A percentile compares a stretch with the other conserved stretches of the same genome.
phyloP scores from a whole-genome alignment of 176 grass and related monocot genomes.

The Triticum turgidum region DNA sequence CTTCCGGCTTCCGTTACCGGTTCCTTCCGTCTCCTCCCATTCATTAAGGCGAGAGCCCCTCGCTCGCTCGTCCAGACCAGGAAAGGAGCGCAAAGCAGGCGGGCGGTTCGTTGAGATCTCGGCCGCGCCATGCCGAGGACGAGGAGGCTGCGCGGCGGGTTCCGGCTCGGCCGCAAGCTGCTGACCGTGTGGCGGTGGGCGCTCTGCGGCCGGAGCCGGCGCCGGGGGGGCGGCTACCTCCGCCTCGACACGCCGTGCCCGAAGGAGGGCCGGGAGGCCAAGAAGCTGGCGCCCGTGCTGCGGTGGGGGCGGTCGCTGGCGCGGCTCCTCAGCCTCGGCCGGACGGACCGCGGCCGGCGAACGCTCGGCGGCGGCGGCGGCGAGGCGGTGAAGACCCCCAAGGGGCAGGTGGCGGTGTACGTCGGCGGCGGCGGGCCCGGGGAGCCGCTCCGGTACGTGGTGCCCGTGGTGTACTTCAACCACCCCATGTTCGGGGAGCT shows the following conservation, averaged over 20 bases:
- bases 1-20: not conserved
- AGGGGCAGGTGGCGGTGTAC: slow-evolving; percentile 94
- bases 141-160: slow-evolving; percentile 60
- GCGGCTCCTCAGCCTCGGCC: slow-evolving; percentile 38
- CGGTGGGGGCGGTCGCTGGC: slow-evolving; percentile 52
- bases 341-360: not conserved
- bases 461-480: slow-evolving; percentile 94
- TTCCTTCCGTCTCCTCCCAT: slow-evolving; percentile 6
- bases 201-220: slow-evolving; percentile 31
- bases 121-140: slow-evolving; percentile 15
- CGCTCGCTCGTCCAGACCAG: not conserved
- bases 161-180: slow-evolving; percentile 78
- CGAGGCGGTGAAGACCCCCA: slow-evolving; percentile 43
- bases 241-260: not conserved
- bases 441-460: slow-evolving; percentile 62
- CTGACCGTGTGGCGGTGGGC: slow-evolving; percentile 44
- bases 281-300: slow-evolving; percentile 46
- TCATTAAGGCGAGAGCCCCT: not conserved
- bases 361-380: not conserved
- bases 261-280: not conserved
- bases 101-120: not conserved
- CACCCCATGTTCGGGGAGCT: slow-evolving; percentile 90
- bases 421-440: slow-evolving; percentile 43
- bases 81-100: not conserved
- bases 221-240: slow-evolving; percentile 24